A percentile compares a stretch with the other conserved stretches of the same genome.
These are phyloP conservation scores for Passalora sequoiae DNA, from an alignment of 2,329 filamentous ascomycete genomes.

Conservation along the genomic window DNA sequence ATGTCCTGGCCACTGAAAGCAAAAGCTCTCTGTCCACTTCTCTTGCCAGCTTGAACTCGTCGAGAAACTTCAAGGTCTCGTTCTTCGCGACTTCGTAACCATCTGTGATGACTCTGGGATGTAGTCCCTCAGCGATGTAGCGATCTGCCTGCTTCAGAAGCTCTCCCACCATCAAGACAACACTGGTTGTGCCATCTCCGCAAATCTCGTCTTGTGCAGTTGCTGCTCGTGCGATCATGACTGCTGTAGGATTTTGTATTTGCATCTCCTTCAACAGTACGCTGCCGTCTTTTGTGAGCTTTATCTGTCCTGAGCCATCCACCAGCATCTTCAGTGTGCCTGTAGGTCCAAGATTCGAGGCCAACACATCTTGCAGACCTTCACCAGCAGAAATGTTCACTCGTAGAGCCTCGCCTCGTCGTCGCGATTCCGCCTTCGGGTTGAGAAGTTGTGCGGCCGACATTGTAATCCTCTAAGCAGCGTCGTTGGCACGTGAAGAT, in stretches of 20 bases:
- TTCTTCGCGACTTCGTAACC: conserved; percentile 95
- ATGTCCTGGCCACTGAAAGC: conserved; percentile 87
- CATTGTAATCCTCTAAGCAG: conserved; percentile 50
- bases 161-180: conserved; percentile 91
- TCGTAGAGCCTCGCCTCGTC: conserved; percentile 90
- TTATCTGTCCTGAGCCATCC: conserved; percentile 69
- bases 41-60: conserved; percentile 82
- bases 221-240: conserved; percentile 73
- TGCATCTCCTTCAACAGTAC: conserved; percentile 74
- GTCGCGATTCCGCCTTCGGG: conserved; percentile 96
- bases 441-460: conserved; percentile 97
- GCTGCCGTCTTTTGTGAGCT: conserved; percentile 97
- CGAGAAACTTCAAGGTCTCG: conserved; percentile 90
- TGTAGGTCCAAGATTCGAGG: conserved; percentile 88
- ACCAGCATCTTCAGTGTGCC: conserved; percentile 93
- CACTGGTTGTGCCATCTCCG: conserved; percentile 94
- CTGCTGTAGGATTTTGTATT: conserved; percentile 97
- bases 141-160: conserved; percentile 95
- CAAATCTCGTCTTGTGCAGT: conserved; percentile 98
- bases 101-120: conserved; percentile 93
- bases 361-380: conserved; percentile 70
- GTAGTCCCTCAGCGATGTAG: conserved; percentile 93
- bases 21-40: conserved; percentile 91
- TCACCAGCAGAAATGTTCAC: conserved; percentile 97
- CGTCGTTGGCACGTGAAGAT: conserved; percentile 1